Base-by-base conservation (phyloP, 257 asterid genomes). In the Pogostemon cablin region DNA sequence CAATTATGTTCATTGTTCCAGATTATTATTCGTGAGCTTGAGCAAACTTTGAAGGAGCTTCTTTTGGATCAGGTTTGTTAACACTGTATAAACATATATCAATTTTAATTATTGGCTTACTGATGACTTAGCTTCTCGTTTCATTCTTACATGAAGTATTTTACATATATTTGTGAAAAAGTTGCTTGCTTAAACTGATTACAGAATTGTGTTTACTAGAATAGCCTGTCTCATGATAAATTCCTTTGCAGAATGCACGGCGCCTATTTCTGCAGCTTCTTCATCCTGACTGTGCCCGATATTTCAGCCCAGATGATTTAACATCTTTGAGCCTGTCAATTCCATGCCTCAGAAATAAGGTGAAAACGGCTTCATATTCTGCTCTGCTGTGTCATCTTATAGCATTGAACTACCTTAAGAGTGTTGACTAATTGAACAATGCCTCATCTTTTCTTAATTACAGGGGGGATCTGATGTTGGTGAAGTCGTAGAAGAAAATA, bases 241-340 rank as follows among this genome's bases (percentile, higher is more conserved):
- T 66, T 3, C 63, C 17, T 60, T 73, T 81, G 72, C 87, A 93
- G 98, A 81, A 72, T 77, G 91, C 84, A 52, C 83, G 96, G 53
- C 93, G 92, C 71, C 91, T 89, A 49, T 57, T 88, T 49, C 77
- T 93, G 80, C 98, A 93, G 79, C 89, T 90, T 77, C 96, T 93
- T 56, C 95, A 86, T 83, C 98, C 98, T 53, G 82, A 87, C 72
- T 77, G 90, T 65, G 9, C 93, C 62, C 90, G 92, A 75, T 88
- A 93, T 83, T 80, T 90, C 72, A 82, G 81, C 64, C 85, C 87
- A 3, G 96, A 90, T 62, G 95, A 93, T 75, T 73, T 88, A 44
- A 53, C 70, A 48, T 82, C 96, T 5, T 79, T 90, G 79, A 83
- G 72, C 77, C 69, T 80, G 32, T 81, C 89, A 53, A 77, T 93